Evolutionary conservation across 176 grass and related monocot species (phyloP), one percentile per base, ranked within the genome.

Genomic region (Triticum turgidum): DNA sequence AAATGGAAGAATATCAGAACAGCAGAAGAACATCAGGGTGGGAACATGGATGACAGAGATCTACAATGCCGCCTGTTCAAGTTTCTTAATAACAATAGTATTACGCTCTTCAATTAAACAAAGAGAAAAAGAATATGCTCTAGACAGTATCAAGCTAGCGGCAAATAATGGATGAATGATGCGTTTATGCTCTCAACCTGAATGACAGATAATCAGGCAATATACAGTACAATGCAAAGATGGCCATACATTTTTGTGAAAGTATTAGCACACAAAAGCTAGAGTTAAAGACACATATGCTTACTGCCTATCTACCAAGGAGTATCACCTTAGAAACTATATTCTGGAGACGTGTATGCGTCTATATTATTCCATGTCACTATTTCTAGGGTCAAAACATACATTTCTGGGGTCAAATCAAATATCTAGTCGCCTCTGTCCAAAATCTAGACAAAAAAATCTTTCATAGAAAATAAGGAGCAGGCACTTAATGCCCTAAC

Each of bases 401-500:
- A 59, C 20, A 1, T 59, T 15, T 66, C 63, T 66, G 12, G 9
- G 63, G 17, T 69, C 71, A 78, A 88, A 15, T 79, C 41, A 33
- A 21, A 84, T 79, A 66, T 11, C 47, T 38, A 37, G 10, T 84
- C 51, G 67, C 41, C 71, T 73, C 44, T 52, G 11, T 38, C 44
- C 45, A 77, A 77, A 65, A 65, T 61, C 13, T 52, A 39, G 11
- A 62, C 42, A 61, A 54, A 6, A 78, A 6, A 21, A 8, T 45
- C 13, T 54, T 56, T 11, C 20, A 18, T 33, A 54, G 27, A 76
- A 56, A 76, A 21, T 33, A 33, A 52, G 61, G 49, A 82, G 51
- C 61, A 83, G 32, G 22, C 13, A 78, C 76, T 54, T 8, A 54
- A 29, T 56, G 88, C 45, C 69, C 78, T 83, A 88, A 95, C 96